These are phyloP conservation scores for Pichia sp. DNA, from an alignment of 1,139 yeast species.

Conservation along the genomic window DNA sequence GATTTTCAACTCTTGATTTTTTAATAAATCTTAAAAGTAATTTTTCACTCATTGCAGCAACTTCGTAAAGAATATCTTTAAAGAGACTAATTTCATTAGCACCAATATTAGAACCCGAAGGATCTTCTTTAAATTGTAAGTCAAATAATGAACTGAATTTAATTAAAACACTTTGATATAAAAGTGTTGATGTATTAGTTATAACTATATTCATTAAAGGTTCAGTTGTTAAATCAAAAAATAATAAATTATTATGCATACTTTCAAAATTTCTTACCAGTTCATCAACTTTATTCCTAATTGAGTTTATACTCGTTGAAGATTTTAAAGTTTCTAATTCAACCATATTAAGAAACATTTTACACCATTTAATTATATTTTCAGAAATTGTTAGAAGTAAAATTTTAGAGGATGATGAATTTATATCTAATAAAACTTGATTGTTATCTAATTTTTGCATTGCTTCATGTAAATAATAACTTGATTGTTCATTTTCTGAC, in stretches of 20 bases:
- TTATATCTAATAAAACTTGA: slow-evolving; percentile 24
- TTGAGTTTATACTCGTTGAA: slow-evolving; percentile 16
- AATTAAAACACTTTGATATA: slow-evolving; percentile 25
- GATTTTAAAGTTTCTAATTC: slow-evolving; percentile 22
- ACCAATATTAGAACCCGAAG: slow-evolving; percentile 16
- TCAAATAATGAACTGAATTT: slow-evolving; percentile 23
- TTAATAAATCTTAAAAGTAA: slow-evolving; percentile 20
- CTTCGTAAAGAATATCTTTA: slow-evolving; percentile 18
- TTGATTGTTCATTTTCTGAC: slow-evolving; percentile 10
- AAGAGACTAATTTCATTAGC: slow-evolving; percentile 18
- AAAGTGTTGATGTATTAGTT: slow-evolving; percentile 22
- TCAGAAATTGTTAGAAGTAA: slow-evolving; percentile 26
- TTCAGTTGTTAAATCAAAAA: slow-evolving; percentile 24
- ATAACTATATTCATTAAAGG: slow-evolving; percentile 23
- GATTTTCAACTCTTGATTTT: slow-evolving; percentile 15
- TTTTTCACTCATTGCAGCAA: slow-evolving; percentile 18
- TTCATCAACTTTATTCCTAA: slow-evolving; percentile 23
- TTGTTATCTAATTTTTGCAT: slow-evolving; percentile 25
- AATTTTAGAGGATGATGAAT: slow-evolving; percentile 23
- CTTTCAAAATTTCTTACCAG: slow-evolving; percentile 23
- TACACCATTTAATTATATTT: slow-evolving; percentile 28
- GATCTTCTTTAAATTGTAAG: slow-evolving; percentile 15
- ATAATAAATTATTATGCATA: slow-evolving; percentile 24
- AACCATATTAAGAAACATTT: slow-evolving; percentile 26
- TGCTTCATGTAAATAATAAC: slow-evolving; percentile 26